Evolutionary conservation across 176 grass and related monocot species (phyloP), one percentile per base, ranked within the genome.

Genomic region (Sorghum bicolor): DNA sequence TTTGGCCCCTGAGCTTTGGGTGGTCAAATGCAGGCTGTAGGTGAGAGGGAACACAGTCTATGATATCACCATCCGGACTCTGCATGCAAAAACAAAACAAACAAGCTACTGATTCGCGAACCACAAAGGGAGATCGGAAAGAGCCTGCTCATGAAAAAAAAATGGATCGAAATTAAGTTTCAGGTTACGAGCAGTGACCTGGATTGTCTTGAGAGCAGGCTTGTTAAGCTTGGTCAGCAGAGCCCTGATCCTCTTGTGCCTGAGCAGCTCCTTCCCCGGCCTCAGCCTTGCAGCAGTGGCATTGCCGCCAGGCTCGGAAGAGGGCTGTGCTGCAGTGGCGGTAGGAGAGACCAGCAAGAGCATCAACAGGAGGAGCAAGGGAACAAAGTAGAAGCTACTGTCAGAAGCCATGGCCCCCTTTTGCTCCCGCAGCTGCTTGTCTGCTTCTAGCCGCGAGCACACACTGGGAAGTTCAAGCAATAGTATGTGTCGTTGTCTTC

Each of bases 11-110:
- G 63, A 89, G 44, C 69, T 77, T 62, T 30, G 91, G 88, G 41
- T 93, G 88, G 73, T 93, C 91, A 71, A 96, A 93, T 39, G 94
- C 89, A 20, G 91, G 91, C 58, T 93, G 94, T 12, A 91, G 87
- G 68, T 93, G 88, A 74, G 74, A 89, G 20, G 77, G 88, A 19
- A 96, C 89, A n/a, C 94, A 96, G 43, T 96, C 94, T 70, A 96
- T 91, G 29, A 84, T 39, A 43, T 96, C 94, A 29, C 91, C 94
- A 75, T 93, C 94, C 16, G 88, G 84, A 67, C 94, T 93, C 94
- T 96, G 86, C 39, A 28, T 93, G 86, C 25, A 28, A 53, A 66
- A 20, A 31, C 30, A 43, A 33, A 66, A 38, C 60, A 78, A 68
- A 12, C 26, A 80, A 25, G 26, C 31, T 72, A 85, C 2, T 4